Base-by-base conservation (phyloP, 768 basidiomycete species). In the Tulasnella sp. region DNA sequence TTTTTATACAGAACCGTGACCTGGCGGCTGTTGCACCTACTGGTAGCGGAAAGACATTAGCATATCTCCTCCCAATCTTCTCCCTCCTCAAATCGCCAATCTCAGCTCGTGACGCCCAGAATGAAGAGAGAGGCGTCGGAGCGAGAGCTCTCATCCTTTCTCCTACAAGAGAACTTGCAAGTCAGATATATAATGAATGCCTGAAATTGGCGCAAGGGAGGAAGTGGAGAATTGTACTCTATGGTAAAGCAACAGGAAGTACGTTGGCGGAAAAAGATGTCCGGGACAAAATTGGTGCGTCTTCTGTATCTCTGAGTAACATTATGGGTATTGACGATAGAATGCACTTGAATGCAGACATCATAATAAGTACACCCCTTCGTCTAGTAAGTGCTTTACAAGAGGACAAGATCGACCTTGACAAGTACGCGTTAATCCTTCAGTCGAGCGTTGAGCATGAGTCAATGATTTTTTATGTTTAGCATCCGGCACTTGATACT, bases 1-100 rank as follows among this genome's bases (percentile, higher is more conserved):
- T 28, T 2, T 10, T 31, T 4, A 34, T 20, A 25, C 53, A 87
- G 87, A 71, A 70, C 55, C 79, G 86, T 52, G 93, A 99, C 65
- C 71, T 95, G 20, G 81, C 86, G 47, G 93, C 92, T 25, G 84
- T 98, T 16, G 95, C 95, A 0, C 95, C 95, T 0, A 99, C 95
- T 4, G 95, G 95, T 44, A 92, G 88, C 8, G 95, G 95, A 54
- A 99, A 99, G 70, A 99, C 95, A 0, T 71, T 96, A 5, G 77
- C 91, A 0, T 99, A 96, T 65, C 71, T 95, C 12, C 67, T 95
- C 13, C 92, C 95, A 0, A 71, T 89, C 20, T 74, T 98, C 53
- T 69, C 77, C 9, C 64, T 69, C 15, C 66, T 89, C 5, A 67
- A 66, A 12, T 64, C 70, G 3, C 86, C 86, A 5, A 62, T 71